Base-by-base conservation (phyloP, 208 protist species). In the Blastocrithidia nonstop region DNA sequence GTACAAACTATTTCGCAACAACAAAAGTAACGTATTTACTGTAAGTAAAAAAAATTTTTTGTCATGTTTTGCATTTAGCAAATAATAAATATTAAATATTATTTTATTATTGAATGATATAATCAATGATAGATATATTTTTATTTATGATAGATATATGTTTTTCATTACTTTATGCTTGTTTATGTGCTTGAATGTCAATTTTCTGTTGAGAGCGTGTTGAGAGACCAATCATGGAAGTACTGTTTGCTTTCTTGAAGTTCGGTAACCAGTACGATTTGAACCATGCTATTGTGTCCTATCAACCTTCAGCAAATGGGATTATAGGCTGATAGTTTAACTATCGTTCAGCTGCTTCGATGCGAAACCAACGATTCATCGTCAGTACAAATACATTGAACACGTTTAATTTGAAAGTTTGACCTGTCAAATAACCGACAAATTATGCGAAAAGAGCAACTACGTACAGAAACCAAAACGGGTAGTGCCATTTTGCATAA, bases 311-410 rank as follows among this genome's bases (percentile, higher is more conserved):
- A 33, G 29, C 35, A 54, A 94, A 96, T 1, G 71, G 38, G 42
- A 95, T 93, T 26, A 96, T 81, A 8, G 87, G 87, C 38, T 76
- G 37, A 52, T 68, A 95, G 35, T 75, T 63, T 13, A 96, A 61
- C 41, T 96, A 85, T 11, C 71, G 57, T 50, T 93, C 78, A 5
- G 85, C 88, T 19, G 76, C 79, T 15, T 78, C 76, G 45, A 95
- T 95, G 19, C 76, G 63, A 53, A 96, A 96, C 87, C 84, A 96
- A 17, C 92, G 73, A 60, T 96, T 90, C 74, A 96, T 96, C 16
- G 84, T 95, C n/a, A 95, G 65, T 9, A 95, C 75, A 71, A 84
- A 85, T 3, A 95, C 78, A 45, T 88, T 95, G 63, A 96, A 96
- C 6, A 91, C 76, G 52, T 93, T 95, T 20, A 94, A 68, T 40